phyloP scores from a whole-genome alignment of 257 asterid genomes.

The Jacaranda mimosifolia region DNA sequence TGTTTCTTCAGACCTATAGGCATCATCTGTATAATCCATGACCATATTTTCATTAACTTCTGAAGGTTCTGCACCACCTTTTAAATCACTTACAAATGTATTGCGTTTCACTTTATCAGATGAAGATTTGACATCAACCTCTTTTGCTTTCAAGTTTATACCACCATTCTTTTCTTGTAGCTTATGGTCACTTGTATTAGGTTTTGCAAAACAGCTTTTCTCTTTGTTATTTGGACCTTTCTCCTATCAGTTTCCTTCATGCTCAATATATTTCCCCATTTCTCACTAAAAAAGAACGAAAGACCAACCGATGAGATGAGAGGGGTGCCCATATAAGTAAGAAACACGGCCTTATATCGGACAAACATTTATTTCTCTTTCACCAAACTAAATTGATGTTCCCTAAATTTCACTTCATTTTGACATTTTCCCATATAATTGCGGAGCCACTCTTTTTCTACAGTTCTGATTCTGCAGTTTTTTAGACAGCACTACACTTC shows the following conservation, averaged over 20 bases:
- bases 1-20: slow-evolving; percentile 53
- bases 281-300: slow-evolving; percentile 43
- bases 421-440: background rate
- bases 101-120: slow-evolving; percentile 41
- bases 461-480: slow-evolving; percentile 1
- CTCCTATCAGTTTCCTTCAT: slow-evolving; percentile 82
- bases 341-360: slow-evolving; percentile 11
- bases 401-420: background rate
- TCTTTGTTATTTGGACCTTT: slow-evolving; percentile 63
- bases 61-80: slow-evolving; percentile 55
- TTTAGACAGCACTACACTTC: background rate
- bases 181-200: slow-evolving; percentile 63
- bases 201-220: slow-evolving; percentile 52
- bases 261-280: slow-evolving; percentile 41
- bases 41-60: slow-evolving; percentile 64
- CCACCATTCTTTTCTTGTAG: slow-evolving; percentile 56
- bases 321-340: slow-evolving; percentile 27
- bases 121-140: slow-evolving; percentile 52
- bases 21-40: slow-evolving; percentile 63
- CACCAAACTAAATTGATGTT: background rate
- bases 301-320: slow-evolving; percentile 25
- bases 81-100: slow-evolving; percentile 53
- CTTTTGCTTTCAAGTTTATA: slow-evolving; percentile 62
- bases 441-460: background rate
- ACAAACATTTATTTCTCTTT: background rate